A percentile compares a stretch with the other conserved stretches of the same genome.
These are phyloP conservation scores for Pseudocercospora pini-densiflorae DNA, from an alignment of 2,329 filamentous ascomycete species.

Conservation along the genomic window DNA sequence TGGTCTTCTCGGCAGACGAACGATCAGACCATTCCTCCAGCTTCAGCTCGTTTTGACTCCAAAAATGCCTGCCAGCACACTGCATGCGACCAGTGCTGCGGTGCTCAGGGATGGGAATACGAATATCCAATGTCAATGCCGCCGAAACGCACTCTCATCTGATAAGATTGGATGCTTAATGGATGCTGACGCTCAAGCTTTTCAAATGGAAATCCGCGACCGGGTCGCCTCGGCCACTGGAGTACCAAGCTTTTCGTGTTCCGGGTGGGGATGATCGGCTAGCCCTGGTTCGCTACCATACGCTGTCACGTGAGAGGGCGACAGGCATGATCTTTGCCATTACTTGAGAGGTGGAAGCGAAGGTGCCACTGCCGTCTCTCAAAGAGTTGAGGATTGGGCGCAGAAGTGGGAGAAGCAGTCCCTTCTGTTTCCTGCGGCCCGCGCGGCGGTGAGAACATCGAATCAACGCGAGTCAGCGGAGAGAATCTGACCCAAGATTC, in stretches of 20 bases:
- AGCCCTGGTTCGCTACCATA: constrained; percentile 1
- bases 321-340: background rate
- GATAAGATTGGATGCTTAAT: constrained; percentile 19
- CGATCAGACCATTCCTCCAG: background rate
- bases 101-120: background rate
- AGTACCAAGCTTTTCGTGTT: background rate
- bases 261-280: constrained; percentile 1
- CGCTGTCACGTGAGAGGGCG: background rate
- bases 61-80: background rate
- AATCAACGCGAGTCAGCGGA: background rate
- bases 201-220: background rate
- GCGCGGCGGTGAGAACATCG: background rate
- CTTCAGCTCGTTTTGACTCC: background rate
- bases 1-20: background rate
- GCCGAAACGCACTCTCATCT: constrained; percentile 17
- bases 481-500: background rate
- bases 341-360: background rate
- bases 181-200: constrained; percentile 11
- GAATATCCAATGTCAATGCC: constrained; percentile 6
- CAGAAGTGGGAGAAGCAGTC: background rate
- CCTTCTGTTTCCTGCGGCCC: background rate
- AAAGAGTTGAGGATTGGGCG: background rate
- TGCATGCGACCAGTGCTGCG: constrained; percentile 1
- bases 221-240: constrained; percentile 11
- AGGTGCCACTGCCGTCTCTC: background rate